Percentiles rank a stretch among this genome's conserved stretches.
Evolutionary conservation across 257 asterid species (phyloP).

Genomic region (Nicotiana benthamiana): DNA sequence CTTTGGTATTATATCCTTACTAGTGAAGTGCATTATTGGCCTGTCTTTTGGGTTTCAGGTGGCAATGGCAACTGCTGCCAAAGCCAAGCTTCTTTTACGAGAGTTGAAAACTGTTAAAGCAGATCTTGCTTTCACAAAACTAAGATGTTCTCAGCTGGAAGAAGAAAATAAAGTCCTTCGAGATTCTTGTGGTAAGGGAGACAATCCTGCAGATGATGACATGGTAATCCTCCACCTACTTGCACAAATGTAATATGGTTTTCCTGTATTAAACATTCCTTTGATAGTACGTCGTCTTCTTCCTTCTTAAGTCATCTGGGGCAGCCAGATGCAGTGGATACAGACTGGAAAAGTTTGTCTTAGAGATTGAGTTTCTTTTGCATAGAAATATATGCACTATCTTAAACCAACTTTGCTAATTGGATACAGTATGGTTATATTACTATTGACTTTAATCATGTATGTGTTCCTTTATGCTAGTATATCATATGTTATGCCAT

Average conservation of each 20-base stretch:
- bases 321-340: background rate
- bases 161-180: slow-evolving; percentile 79
- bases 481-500: background rate
- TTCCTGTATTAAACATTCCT: background rate
- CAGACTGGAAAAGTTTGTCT: background rate
- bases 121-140: slow-evolving; percentile 71
- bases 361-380: background rate
- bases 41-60: slow-evolving; percentile 40
- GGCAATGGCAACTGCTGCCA: slow-evolving; percentile 97
- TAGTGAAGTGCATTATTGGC: slow-evolving; percentile 21
- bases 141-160: slow-evolving; percentile 78
- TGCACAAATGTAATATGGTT: background rate
- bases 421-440: background rate
- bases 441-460: background rate
- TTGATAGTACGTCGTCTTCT: background rate
- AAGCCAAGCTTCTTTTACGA: slow-evolving; percentile 77
- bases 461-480: background rate
- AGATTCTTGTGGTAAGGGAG: slow-evolving; percentile 72
- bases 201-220: slow-evolving; percentile 77
- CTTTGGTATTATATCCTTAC: slow-evolving; percentile 5
- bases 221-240: slow-evolving; percentile 34
- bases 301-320: background rate
- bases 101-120: slow-evolving; percentile 88
- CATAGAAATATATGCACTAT: background rate
- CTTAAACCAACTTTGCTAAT: background rate